phyloP scores from a whole-genome alignment of 768 basidiomycete genomes.

The Tylopilus sp. region DNA sequence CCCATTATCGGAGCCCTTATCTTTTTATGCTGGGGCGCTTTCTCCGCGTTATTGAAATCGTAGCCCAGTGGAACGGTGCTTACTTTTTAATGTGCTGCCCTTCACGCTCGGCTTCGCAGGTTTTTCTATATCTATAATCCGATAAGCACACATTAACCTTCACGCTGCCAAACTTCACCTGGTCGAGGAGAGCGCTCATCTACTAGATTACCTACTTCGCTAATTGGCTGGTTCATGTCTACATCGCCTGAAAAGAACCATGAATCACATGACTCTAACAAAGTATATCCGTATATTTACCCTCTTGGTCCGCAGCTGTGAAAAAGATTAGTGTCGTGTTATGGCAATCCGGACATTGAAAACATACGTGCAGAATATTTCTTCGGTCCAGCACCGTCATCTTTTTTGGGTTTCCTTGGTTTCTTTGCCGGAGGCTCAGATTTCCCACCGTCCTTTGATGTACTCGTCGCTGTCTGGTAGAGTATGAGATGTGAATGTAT shows the following conservation, averaged over 20 bases:
- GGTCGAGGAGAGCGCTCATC: neutral
- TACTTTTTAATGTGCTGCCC: conserved; percentile 5
- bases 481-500: conserved; percentile 1
- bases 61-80: neutral
- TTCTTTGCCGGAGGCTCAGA: conserved; percentile 3
- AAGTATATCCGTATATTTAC: conserved; percentile 1
- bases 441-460: neutral
- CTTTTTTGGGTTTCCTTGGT: conserved; percentile 7
- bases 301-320: conserved; percentile 2
- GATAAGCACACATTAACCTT: conserved; percentile 1
- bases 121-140: neutral
- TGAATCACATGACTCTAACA: neutral
- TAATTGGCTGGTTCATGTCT: conserved; percentile 4
- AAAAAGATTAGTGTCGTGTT: neutral
- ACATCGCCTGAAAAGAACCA: neutral
- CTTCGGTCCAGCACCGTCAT: neutral
- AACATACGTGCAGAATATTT: conserved; percentile 15
- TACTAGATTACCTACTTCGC: neutral
- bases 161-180: conserved; percentile 9
- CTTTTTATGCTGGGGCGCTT: conserved; percentile 3
- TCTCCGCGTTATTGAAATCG: conserved; percentile 6
- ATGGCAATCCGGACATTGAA: neutral
- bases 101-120: neutral
- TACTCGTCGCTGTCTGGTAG: conserved; percentile 6
- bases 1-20: neutral